Conservation (phyloP, 1,284 basidiomycete species). For the Sanghuangporus baumii region DNA sequence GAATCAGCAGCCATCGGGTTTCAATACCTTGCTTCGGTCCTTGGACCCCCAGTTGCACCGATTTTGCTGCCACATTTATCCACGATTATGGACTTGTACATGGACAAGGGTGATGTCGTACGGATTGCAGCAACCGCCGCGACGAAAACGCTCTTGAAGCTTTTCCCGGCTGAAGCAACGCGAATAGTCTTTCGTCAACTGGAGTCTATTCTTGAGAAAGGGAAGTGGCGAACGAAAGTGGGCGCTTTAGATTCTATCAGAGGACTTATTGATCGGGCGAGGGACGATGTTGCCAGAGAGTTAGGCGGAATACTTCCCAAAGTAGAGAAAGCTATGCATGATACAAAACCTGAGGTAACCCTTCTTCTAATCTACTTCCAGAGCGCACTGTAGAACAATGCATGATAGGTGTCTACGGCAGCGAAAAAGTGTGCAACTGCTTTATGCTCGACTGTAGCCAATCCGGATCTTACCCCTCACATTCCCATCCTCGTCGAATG, state of each 20-base stretch:
- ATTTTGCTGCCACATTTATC: slow-evolving; percentile 78
- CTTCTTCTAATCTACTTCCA: slow-evolving; percentile 2
- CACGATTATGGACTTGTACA: slow-evolving; percentile 78
- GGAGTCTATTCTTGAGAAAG: slow-evolving; percentile 71
- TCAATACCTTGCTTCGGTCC: slow-evolving; percentile 67
- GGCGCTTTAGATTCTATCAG: slow-evolving; percentile 88
- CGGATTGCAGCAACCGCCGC: slow-evolving; percentile 77
- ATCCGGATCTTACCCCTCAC: slow-evolving; percentile 90
- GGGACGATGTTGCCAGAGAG: slow-evolving; percentile 82
- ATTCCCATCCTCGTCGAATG: slow-evolving; percentile 89
- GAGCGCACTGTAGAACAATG: slow-evolving; percentile 4
- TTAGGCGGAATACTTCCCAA: slow-evolving; percentile 82
- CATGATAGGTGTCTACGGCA: slow-evolving; percentile 74
- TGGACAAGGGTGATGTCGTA: slow-evolving; percentile 95
- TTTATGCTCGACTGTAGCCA: slow-evolving; percentile 89
- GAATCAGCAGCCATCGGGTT: slow-evolving; percentile 88
- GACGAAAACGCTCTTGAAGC: slow-evolving; percentile 81
- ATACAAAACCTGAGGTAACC: slow-evolving; percentile 89
- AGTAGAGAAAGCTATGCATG: slow-evolving; percentile 91
- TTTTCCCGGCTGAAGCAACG: slow-evolving; percentile 82
- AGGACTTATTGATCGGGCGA: slow-evolving; percentile 63
- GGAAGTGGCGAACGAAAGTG: slow-evolving; percentile 95
- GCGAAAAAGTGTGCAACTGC: slow-evolving; percentile 92
- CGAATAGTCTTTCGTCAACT: slow-evolving; percentile 69
- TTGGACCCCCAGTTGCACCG: slow-evolving; percentile 78